These are phyloP conservation scores for Leccinum rimulosum DNA, from an alignment of 768 basidiomycete genomes.

Conservation along the genomic window DNA sequence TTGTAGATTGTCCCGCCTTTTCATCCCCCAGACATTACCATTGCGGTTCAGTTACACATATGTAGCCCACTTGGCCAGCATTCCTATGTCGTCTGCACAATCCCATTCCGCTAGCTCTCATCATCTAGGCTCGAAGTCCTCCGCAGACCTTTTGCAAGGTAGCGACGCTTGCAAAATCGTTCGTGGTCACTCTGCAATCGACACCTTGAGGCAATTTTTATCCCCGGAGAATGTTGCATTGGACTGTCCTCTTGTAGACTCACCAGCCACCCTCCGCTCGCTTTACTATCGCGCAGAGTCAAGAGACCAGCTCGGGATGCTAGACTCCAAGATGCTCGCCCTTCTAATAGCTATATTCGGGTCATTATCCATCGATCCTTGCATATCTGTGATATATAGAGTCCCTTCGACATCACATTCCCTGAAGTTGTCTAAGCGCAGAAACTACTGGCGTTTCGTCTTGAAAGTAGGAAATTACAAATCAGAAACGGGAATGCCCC, in stretches of 20 bases:
- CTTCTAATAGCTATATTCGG: conserved; percentile 50
- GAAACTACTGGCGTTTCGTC: conserved; percentile 51
- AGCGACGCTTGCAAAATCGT: neutral
- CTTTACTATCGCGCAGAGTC: conserved; percentile 40
- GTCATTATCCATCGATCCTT: conserved; percentile 40
- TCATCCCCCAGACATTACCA: neutral
- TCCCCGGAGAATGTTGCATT: conserved; percentile 14
- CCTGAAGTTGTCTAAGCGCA: conserved; percentile 17
- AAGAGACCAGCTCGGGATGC: conserved; percentile 31
- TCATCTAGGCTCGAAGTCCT: neutral
- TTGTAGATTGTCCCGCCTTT: conserved; percentile 3
- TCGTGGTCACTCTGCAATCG: conserved; percentile 8
- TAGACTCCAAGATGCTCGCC: conserved; percentile 38
- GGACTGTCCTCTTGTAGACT: conserved; percentile 12
- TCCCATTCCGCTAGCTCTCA: neutral
- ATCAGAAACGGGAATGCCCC: conserved; percentile 28
- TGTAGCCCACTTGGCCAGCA: neutral
- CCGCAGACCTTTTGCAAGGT: neutral
- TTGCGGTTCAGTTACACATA: neutral
- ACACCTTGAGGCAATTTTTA: conserved; percentile 13
- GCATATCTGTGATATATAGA: conserved; percentile 25
- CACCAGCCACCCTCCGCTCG: conserved; percentile 35
- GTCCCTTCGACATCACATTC: conserved; percentile 29
- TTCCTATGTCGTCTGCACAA: neutral
- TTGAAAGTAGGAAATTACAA: conserved; percentile 47